These are phyloP conservation scores for Globisporangium apiculatum DNA, from an alignment of 352 stramenopile species.

Conservation along the genomic window DNA sequence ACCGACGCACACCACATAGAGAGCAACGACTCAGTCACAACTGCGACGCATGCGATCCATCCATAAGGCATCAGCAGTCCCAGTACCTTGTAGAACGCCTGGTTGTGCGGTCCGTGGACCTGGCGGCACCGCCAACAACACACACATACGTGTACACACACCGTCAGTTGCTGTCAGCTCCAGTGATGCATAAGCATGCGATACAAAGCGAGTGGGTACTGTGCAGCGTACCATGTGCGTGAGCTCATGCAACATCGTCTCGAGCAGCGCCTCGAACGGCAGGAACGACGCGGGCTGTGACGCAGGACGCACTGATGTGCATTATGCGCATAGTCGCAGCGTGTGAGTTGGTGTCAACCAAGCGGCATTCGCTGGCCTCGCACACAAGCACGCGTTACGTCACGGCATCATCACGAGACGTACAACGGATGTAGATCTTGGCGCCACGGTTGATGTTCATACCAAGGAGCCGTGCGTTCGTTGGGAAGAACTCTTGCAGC, in stretches of 20 bases:
- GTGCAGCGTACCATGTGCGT: slow-evolving; percentile 42
- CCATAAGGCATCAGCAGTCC: no score
- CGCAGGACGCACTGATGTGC: slow-evolving; percentile 29
- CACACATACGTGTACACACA: background rate
- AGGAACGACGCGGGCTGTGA: slow-evolving; percentile 19
- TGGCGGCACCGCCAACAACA: slow-evolving; percentile 1
- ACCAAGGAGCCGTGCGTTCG: slow-evolving; percentile 43
- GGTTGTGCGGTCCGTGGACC: slow-evolving; percentile 51
- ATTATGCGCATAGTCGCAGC: background rate
- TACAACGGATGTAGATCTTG: slow-evolving; percentile 69
- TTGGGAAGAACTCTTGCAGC: slow-evolving; percentile 70
- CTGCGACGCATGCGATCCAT: background rate
- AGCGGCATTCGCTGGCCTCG: background rate
- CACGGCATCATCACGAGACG: slow-evolving; percentile 1
- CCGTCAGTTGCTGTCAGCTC: no score
- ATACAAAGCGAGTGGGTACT: background rate
- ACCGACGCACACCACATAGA: background rate
- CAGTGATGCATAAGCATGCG: background rate
- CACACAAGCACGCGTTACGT: background rate
- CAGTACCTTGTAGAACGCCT: slow-evolving; percentile 52
- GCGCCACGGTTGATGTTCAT: slow-evolving; percentile 75
- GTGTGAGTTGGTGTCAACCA: no score
- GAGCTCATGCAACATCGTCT: slow-evolving; percentile 71
- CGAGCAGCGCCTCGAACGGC: slow-evolving; percentile 51
- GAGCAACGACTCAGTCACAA: background rate